Conservation (phyloP, 768 basidiomycete genomes). For the Dacryopinax primogenitus region DNA sequence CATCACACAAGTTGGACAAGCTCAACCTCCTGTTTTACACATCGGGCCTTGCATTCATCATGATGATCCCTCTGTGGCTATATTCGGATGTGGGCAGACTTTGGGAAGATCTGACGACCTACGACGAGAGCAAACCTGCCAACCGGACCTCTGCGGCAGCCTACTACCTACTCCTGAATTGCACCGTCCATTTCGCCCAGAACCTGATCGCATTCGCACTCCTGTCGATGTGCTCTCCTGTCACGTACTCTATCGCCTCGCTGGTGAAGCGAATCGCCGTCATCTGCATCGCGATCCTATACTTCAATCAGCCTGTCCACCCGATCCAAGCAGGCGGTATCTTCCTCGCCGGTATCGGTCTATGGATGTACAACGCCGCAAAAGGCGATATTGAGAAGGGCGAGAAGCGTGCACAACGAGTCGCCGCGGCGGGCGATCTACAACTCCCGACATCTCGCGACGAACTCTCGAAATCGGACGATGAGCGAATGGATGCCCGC, state of each 20-base stretch:
- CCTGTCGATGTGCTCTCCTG: conserved; percentile 88
- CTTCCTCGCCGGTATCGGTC: conserved; percentile 69
- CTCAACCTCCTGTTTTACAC: conserved; percentile 92
- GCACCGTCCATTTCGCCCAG: conserved; percentile 90
- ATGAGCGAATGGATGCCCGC: not conserved
- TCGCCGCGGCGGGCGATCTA: conserved; percentile 57
- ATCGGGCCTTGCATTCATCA: conserved; percentile 78
- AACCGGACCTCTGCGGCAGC: conserved; percentile 26
- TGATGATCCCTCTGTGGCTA: conserved; percentile 94
- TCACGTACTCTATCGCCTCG: conserved; percentile 97
- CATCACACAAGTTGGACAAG: conserved; percentile 79
- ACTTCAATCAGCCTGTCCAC: conserved; percentile 84
- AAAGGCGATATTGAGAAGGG: conserved; percentile 87
- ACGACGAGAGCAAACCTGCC: conserved; percentile 35
- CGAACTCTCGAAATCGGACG: conserved; percentile 29
- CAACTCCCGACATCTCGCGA: conserved; percentile 54
- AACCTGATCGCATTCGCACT: conserved; percentile 97
- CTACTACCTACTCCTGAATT: conserved; percentile 85
- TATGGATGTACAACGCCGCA: conserved; percentile 93
- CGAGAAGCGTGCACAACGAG: conserved; percentile 71
- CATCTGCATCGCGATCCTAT: conserved; percentile 92
- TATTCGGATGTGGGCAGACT: conserved; percentile 73
- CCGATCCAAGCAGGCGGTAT: conserved; percentile 84
- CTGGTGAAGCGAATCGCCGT: conserved; percentile 96
- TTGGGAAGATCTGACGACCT: conserved; percentile 30